These are phyloP conservation scores for Penicillium sp. DNA, from an alignment of 2,329 filamentous ascomycete genomes.

Conservation along the genomic window DNA sequence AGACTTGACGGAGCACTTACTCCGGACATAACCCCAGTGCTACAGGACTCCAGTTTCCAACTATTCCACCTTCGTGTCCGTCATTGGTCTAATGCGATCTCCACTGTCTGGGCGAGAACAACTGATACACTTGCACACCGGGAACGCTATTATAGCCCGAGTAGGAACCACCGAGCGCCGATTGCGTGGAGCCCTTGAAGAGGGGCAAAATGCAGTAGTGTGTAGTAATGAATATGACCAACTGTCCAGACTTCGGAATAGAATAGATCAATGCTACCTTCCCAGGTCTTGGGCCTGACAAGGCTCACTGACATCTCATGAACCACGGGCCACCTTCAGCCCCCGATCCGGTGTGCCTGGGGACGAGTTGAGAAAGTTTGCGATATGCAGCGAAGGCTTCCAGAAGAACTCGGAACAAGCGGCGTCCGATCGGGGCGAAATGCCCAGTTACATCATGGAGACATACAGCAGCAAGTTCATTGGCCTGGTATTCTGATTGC, in stretches of 20 bases:
- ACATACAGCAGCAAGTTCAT: background rate
- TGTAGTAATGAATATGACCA: background rate
- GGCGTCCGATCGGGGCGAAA: background rate
- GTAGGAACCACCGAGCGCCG: background rate
- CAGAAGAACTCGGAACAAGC: conserved; percentile 23
- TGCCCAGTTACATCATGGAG: conserved; percentile 4
- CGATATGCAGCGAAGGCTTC: conserved; percentile 36
- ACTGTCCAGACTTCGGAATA: background rate
- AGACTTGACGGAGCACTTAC: background rate
- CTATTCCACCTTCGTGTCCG: background rate
- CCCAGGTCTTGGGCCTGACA: too few relatives aligned
- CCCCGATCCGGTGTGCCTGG: background rate
- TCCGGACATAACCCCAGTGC: background rate
- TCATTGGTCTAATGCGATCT: background rate
- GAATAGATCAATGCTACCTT: background rate
- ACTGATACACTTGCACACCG: background rate
- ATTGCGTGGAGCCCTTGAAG: background rate
- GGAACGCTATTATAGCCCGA: background rate
- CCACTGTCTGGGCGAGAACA: conserved; percentile 2
- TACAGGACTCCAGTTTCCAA: background rate
- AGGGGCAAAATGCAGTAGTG: background rate
- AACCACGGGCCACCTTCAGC: background rate
- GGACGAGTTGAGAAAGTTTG: background rate
- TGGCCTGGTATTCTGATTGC: background rate
- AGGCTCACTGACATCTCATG: background rate